Base-by-base conservation (phyloP, 2,329 filamentous ascomycete species). In the Ophiostoma populinum region DNA sequence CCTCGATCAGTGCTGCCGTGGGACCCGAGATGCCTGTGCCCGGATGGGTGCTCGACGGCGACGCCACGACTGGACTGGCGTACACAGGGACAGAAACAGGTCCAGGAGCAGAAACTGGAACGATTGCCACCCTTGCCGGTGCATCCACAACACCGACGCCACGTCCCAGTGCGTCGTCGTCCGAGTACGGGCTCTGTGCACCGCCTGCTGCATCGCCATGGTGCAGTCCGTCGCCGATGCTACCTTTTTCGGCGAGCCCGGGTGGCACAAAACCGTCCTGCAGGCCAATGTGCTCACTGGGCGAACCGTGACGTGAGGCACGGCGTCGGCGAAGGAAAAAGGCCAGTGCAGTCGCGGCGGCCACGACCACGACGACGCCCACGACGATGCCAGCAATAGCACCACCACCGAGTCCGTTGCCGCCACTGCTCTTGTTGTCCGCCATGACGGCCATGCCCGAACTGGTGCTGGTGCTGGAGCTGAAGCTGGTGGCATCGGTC, bases 331-430 rank as follows among this genome's bases (percentile, higher is more conserved):
- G 46, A 32, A 63, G 46, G 43, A 61, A 59, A 53, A 56, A 69
- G 16, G 51, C 43, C 7, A 62, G 41, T 3, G 46, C 50, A 6
- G 5, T 9, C 12, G 47, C 55, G 43, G 62, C 40, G 11, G 56
- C 45, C 6, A 67, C 46, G 10, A 50, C 51, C 3, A 59, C 40
- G 10, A 48, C 51, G 29, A 51, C 51, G 6, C 54, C 63, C 2
- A 66, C 51, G 21, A 55, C 61, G 24, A 67, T 66, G 27, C 65
- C 63, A 15, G 55, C 58, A 26, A 61, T 61, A 34, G 61, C 60
- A 16, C 61, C 63, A 1, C 48, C 50, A 3, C 54, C 47, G 2
- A 66, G 50, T 3, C 53, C 47, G 36, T 15, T 24, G 9, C n/a
- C 24, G 4, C 18, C 24, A 16, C 21, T 27, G 18, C 7, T 31